Percentiles rank a stretch among this genome's conserved stretches.
Evolutionary conservation across 345 rosid species (phyloP).

Genomic region (Firmiana major): DNA sequence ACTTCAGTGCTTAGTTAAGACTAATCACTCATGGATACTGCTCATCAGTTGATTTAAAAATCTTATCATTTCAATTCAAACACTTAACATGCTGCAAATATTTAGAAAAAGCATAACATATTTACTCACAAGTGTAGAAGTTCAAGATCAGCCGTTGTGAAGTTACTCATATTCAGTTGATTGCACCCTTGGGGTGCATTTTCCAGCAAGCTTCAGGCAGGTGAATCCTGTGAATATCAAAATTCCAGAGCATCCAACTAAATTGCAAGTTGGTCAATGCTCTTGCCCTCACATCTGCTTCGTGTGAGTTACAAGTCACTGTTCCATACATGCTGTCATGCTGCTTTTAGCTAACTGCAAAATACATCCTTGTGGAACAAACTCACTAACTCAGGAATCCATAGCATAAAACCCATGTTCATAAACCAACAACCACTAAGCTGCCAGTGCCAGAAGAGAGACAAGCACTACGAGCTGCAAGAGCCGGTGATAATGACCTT

Average conservation of each 20-base stretch:
- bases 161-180: conserved; percentile 43
- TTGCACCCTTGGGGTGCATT: conserved; percentile 16
- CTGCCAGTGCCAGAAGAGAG: no score
- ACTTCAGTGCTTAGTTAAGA: background rate
- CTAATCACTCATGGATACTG: no score
- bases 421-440: no score
- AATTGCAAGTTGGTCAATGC: conserved; percentile 81
- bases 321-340: no score
- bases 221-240: conserved; percentile 49
- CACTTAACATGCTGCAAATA: background rate
- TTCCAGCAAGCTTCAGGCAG: conserved; percentile 47
- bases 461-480: no score
- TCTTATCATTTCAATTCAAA: background rate
- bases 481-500: no score
- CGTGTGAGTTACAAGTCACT: conserved; percentile 50
- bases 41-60: background rate
- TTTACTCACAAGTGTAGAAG: background rate
- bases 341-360: no score
- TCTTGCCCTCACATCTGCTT: conserved; percentile 62
- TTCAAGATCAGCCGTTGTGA: background rate
- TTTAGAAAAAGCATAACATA: background rate
- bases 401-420: no score
- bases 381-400: no score
- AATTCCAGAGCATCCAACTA: conserved; percentile 74
- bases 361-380: no score